Evolutionary conservation across 208 protist species (phyloP), one percentile per base, ranked within the genome.

Genomic region (Trypanosoma vivax): DNA sequence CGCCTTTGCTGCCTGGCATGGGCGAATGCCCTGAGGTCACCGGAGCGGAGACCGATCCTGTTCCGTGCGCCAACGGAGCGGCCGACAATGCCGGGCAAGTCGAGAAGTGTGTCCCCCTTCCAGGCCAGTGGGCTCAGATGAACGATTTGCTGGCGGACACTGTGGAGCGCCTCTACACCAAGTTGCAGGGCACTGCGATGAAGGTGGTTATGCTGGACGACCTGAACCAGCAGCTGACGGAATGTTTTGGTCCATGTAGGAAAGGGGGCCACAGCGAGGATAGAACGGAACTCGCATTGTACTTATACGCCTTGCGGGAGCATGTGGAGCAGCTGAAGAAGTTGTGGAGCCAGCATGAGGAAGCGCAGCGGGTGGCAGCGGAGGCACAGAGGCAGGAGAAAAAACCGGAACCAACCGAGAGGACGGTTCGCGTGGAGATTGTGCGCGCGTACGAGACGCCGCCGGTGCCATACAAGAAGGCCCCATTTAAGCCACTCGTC

Each of bases 161-260:
- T 11, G 61, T 75, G 5, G 64, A 76, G 7, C 24, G 39, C 0
- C 50, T 89, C 1, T 75, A 79, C 25, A 65, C 61, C 1, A 82
- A 78, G 30, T 37, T 90, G 31, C 63, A 74, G 5, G 35, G 55
- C 19, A 67, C 64, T n/a, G 77, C 70, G 0, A 43, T 76, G 14
- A 77, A 84, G 50, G 61, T 69, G 14, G 61, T 72, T 34, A 69
- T 73, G 1, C 40, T 86, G 7, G 82, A 90, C 50, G 66, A 77
- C 28, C 52, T 83, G n/a, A 61, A 69, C 2, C 75, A 79, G 31
- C 75, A 83, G 39, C 55, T 90, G 14, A 40, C 56, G 21, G 73
- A 81, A 33, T 29, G 31, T 2, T 54, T 61, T 33, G 18, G 21
- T 25, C 41, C 56, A 52, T 14, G 37, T 31, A 34, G 50, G 33